Evolutionary conservation across 768 basidiomycete species (phyloP).

Genomic region (Lentinula boryana): DNA sequence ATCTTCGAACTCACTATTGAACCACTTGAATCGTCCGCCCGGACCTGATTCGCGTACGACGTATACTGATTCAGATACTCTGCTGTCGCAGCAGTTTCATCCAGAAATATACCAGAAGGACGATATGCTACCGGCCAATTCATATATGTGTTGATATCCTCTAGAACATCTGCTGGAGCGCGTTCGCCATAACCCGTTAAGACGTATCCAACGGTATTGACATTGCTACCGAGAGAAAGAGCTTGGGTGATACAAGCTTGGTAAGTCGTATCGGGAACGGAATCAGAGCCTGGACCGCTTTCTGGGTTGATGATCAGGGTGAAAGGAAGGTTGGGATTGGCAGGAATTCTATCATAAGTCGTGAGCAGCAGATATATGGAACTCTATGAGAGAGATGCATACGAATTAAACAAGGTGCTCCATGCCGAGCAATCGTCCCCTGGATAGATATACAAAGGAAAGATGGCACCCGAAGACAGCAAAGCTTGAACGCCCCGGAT

Average conservation of each 20-base stretch:
- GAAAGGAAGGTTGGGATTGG: conserved; percentile 11
- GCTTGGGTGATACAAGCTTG: no score
- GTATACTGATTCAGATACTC: conserved; percentile 13
- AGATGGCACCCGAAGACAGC: neutral
- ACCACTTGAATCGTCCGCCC: no score
- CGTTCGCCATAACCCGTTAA: conserved; percentile 17
- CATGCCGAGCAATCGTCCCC: neutral
- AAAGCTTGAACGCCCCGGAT: neutral
- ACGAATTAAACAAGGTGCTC: no score
- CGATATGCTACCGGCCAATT: neutral
- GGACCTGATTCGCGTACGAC: no score
- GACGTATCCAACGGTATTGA: conserved; percentile 27
- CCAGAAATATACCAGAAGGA: conserved; percentile 28
- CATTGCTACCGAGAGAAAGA: conserved; percentile 12
- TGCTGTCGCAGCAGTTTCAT: conserved; percentile 19
- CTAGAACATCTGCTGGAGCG: conserved; percentile 13
- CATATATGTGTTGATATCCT: conserved; percentile 24
- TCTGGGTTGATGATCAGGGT: conserved; percentile 22
- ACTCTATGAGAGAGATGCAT: no score
- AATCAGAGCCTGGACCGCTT: conserved; percentile 17
- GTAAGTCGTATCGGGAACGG: neutral
- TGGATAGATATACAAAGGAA: no score
- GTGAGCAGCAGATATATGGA: no score
- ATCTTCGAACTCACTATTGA: no score
- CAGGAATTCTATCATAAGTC: neutral